These are phyloP conservation scores for Fusarium azukiicola DNA, from an alignment of 2,329 filamentous ascomycete species.

Conservation along the genomic window DNA sequence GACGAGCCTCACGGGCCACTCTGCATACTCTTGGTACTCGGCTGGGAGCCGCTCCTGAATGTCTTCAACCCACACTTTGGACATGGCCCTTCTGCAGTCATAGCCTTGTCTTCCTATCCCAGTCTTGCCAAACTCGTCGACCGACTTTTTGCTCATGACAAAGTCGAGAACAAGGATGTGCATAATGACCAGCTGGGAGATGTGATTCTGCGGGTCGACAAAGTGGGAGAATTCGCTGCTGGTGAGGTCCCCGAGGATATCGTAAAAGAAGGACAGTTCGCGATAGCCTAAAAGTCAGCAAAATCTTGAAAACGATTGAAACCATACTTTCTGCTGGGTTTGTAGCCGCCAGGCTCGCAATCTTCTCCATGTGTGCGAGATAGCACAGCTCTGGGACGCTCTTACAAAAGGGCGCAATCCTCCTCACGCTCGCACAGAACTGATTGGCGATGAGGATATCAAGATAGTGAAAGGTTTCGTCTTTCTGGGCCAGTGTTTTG, in stretches of 20 bases:
- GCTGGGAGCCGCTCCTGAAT: conserved; percentile 59
- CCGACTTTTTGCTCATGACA: conserved; percentile 52
- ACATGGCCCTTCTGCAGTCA: conserved; percentile 53
- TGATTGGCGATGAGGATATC: conserved; percentile 48
- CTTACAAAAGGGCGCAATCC: conserved; percentile 56
- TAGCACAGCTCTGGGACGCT: conserved; percentile 58
- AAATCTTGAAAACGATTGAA: accelerated
- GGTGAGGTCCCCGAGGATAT: conserved; percentile 52
- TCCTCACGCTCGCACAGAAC: conserved; percentile 55
- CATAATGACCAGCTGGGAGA: conserved; percentile 61
- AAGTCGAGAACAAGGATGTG: conserved; percentile 62
- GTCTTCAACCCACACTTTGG: conserved; percentile 63
- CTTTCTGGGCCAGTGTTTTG: conserved; percentile 44
- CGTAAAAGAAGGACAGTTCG: conserved; percentile 55
- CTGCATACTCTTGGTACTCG: conserved; percentile 58
- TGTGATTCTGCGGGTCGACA: conserved; percentile 55
- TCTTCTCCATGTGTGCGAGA: conserved; percentile 56
- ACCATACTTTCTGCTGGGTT: conserved; percentile 56
- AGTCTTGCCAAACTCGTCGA: conserved; percentile 29
- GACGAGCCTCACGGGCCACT: conserved; percentile 57
- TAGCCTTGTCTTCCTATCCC: conserved; percentile 35
- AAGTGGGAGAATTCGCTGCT: conserved; percentile 59
- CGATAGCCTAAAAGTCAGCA: conserved; percentile 51
- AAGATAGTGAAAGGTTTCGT: conserved; percentile 35
- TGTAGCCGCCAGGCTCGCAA: conserved; percentile 50